Conservation (phyloP, 2,329 filamentous ascomycete species). For the Colletotrichum eremochloae region DNA sequence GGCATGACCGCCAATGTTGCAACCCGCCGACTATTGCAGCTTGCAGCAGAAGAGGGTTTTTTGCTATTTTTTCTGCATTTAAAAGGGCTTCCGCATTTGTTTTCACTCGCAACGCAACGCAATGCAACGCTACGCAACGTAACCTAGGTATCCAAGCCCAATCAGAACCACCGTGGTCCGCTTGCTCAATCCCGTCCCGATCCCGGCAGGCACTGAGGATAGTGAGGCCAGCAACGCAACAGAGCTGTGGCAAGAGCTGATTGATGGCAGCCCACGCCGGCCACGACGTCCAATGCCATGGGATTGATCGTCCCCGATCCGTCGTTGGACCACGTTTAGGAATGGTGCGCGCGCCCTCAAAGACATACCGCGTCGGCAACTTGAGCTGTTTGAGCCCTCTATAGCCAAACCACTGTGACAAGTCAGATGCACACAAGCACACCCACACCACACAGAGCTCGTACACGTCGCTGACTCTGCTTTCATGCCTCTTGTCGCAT, state of each 20-base stretch:
- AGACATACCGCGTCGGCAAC: constrained; percentile 23
- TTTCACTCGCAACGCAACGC: constrained; percentile 18
- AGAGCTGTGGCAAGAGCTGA: constrained; percentile 38
- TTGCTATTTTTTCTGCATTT: no score
- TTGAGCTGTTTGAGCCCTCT: constrained; percentile 35
- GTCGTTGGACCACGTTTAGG: constrained; percentile 36
- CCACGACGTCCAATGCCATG: not conserved
- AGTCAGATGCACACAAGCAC: constrained; percentile 40
- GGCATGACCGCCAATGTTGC: constrained; percentile 28
- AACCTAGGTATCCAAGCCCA: constrained; percentile 13
- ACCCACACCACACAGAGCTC: constrained; percentile 40
- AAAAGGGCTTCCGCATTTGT: constrained; percentile 1
- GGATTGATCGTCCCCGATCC: constrained; percentile 35
- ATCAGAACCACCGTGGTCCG: constrained; percentile 15
- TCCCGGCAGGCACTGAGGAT: not conserved
- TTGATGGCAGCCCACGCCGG: constrained; percentile 30
- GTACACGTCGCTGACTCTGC: constrained; percentile 39
- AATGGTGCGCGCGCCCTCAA: constrained; percentile 23
- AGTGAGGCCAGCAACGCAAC: constrained; percentile 29
- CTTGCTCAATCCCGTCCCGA: constrained; percentile 13
- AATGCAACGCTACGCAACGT: not conserved
- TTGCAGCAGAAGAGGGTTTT: constrained; percentile 1
- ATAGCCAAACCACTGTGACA: constrained; percentile 32
- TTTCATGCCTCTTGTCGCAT: constrained; percentile 33
- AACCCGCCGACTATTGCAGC: constrained; percentile 26